phyloP scores from a whole-genome alignment of 371 early-diverging fungal species.

The Globomyces sp. region DNA sequence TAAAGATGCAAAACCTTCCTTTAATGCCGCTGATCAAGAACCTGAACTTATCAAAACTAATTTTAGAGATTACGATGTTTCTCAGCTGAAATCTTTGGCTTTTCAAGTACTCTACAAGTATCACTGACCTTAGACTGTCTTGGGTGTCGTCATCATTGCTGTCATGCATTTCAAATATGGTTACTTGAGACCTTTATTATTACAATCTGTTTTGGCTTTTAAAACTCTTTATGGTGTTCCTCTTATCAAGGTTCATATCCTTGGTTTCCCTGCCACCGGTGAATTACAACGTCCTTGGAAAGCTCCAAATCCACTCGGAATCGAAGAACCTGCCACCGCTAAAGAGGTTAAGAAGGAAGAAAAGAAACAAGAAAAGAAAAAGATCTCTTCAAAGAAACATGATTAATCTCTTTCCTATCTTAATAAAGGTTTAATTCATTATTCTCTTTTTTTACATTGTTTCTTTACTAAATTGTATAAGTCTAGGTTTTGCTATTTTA shows the following conservation, averaged over 20 bases:
- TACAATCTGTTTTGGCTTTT: conserved; percentile 83
- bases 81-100: conserved; percentile 69
- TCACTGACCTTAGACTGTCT: conserved; percentile 34
- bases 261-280: conserved; percentile 79
- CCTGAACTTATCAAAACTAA: conserved; percentile 63
- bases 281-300: conserved; percentile 82
- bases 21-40: conserved; percentile 24
- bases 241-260: conserved; percentile 75
- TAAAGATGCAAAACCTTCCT: conserved; percentile 62
- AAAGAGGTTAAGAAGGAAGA: conserved; percentile 49
- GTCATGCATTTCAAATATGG: conserved; percentile 87
- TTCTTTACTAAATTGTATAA: too few relatives aligned
- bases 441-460: too few relatives aligned
- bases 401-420: conserved; percentile 7
- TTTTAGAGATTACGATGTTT: conserved; percentile 75
- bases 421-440: neutral
- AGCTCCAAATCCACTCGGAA: conserved; percentile 67
- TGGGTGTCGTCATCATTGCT: conserved; percentile 69
- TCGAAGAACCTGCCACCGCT: conserved; percentile 26
- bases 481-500: too few relatives aligned
- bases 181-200: conserved; percentile 83
- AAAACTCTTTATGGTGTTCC: conserved; percentile 70
- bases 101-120: conserved; percentile 41
- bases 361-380: conserved; percentile 49
- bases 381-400: conserved; percentile 22